Evolutionary conservation across 371 early-diverging fungal species (phyloP), one percentile per base, ranked within the genome.

Genomic region (Furculomyces boomerangus): DNA sequence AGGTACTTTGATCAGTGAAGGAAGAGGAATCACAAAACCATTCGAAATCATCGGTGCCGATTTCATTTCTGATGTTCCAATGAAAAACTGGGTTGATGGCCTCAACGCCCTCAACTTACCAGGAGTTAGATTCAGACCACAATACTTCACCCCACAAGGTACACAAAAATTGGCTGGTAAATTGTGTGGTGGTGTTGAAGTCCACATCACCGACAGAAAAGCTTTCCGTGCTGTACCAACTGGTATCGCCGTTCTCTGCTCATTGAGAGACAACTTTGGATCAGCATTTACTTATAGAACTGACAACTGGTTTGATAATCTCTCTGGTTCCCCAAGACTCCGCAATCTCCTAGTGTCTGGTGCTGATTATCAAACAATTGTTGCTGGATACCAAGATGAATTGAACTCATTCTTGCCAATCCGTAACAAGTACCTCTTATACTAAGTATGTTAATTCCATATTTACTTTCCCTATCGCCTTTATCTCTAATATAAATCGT

Each of bases 1-100:
- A 24, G 50, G 30, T 22, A 49, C 30, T 27, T 22, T 22, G 24
- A 28, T 49, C 18, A 49, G 50, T 27, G 50, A 49, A 27, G 50
- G 50, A 18, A 25, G 50, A 28, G 50, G 50, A 49, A 49, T 27
- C 25, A 49, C 50, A 16, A 49, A n/a, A 13, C 50, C 50, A 49
- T 49, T 49, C 27, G 50, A 49, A 49, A 30, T 30, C 8, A n/a
- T 49, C 50, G 50, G 50, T 7, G 50, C 50, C 5, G 28, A 25
- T 28, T 49, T 27, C 30, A 49, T 49, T 3, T 5, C 18, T 25
- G 50, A 49, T 49, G 14, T 49, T 24, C 24, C 28, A 3, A 14
- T 49, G 8, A 18, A 49, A 8, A 13, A 14, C 2, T 30, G 14
- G 24, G 50, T 30, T 3, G n/a, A 49, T 16, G 27, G 18, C 2